phyloP scores from a whole-genome alignment of 2,329 filamentous ascomycete species.

The Zymoseptoria passerinii region DNA sequence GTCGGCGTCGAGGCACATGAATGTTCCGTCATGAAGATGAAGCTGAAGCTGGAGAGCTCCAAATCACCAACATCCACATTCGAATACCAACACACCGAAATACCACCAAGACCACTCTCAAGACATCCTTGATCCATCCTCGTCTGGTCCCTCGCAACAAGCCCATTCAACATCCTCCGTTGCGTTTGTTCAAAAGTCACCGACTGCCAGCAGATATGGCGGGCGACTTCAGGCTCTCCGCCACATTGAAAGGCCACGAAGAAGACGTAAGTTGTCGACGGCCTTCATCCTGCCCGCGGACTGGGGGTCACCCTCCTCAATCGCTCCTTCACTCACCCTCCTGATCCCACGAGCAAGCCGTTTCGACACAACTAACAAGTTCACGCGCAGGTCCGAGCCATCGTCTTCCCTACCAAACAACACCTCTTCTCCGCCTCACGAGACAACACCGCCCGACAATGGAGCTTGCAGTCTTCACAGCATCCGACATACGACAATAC shows the following conservation, averaged over 20 bases:
- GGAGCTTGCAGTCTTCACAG: conserved; percentile 59
- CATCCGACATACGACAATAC: conserved; percentile 67
- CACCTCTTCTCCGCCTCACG: conserved; percentile 77
- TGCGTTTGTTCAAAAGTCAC: background rate
- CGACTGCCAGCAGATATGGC: conserved; percentile 46
- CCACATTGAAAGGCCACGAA: conserved; percentile 79
- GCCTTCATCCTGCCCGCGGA: background rate
- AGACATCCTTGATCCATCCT: background rate
- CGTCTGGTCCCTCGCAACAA: background rate
- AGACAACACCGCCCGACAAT: conserved; percentile 82
- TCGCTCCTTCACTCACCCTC: background rate
- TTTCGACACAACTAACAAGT: conserved; percentile 11
- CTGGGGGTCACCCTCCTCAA: background rate
- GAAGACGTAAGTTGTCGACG: conserved; percentile 64
- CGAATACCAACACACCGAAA: background rate
- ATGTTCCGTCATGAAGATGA: background rate
- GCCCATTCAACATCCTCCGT: background rate
- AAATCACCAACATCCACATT: background rate
- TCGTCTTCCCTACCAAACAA: conserved; percentile 66
- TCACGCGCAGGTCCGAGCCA: conserved; percentile 65
- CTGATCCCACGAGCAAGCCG: background rate
- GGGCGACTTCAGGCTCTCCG: conserved; percentile 80
- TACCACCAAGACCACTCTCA: background rate
- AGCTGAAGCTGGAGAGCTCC: background rate
- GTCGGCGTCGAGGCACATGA: background rate